A percentile compares a stretch with the other conserved stretches of the same genome.
Evolutionary conservation across 2,329 filamentous ascomycete genomes (phyloP).

Genomic region (Calonectria pseudoreteaudii): DNA sequence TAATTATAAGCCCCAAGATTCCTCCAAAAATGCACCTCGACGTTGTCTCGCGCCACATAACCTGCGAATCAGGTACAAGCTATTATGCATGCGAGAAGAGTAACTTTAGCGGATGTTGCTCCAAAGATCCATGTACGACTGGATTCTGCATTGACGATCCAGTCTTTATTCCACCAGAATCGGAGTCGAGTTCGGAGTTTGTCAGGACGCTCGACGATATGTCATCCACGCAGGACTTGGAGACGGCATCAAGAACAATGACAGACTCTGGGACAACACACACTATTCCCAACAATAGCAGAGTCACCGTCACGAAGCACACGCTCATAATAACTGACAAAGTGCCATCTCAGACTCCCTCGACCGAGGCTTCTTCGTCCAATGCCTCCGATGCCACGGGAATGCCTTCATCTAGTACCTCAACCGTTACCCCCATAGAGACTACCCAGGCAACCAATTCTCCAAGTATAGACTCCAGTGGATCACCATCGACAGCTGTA

Average conservation of each 20-base stretch:
- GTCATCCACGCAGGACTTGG: neutral
- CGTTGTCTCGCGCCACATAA: constrained; percentile 14
- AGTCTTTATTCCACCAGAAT: neutral
- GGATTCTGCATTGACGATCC: constrained; percentile 44
- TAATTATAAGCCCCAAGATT: neutral
- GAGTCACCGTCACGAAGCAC: constrained; percentile 50
- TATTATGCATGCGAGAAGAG: constrained; percentile 54
- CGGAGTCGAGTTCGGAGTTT: neutral
- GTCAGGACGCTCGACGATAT: constrained; percentile 5
- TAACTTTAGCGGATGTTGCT: constrained; percentile 59
- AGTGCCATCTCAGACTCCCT: constrained; percentile 30
- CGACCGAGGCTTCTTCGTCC: constrained; percentile 20
- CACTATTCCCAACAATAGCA: constrained; percentile 49
- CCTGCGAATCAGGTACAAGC: constrained; percentile 45
- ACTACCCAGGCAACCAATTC: constrained; percentile 12
- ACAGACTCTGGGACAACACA: constrained; percentile 52
- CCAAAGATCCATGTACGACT: constrained; percentile 54
- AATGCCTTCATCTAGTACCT: constrained; percentile 19
- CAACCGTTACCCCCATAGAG: constrained; percentile 21
- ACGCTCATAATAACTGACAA: constrained; percentile 47
- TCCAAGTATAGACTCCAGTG: neutral
- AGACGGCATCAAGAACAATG: constrained; percentile 36
- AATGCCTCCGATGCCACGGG: constrained; percentile 6
- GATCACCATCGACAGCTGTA: constrained; percentile 43
- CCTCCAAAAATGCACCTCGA: constrained; percentile 26